Evolutionary conservation across 2,329 filamentous ascomycete species (phyloP), one percentile per base, ranked within the genome.

Genomic region (Ascocoryne sarcoides): DNA sequence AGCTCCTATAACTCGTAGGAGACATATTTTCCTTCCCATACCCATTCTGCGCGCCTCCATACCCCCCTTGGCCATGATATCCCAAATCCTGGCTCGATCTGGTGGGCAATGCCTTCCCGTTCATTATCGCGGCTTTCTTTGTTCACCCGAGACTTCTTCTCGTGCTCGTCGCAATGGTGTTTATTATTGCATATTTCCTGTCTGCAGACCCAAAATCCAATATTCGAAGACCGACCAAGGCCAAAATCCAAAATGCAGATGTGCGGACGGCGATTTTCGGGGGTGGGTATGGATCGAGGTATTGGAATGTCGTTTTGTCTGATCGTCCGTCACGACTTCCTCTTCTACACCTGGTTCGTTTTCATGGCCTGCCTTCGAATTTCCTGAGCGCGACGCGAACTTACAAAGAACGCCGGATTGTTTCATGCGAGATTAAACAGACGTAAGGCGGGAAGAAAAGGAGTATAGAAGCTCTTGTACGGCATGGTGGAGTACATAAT

Each of bases 71-170:
- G 21, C 42, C 43, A 14, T 44, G 39, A 42, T 49, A 49, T 40
- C 40, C 44, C 32, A 40, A 17, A 42, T 51, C 46, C 39, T 48
- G 46, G 40, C 42, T 51, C 17, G 50, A 42, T 21, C 40, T 46
- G 5, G 44, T 33, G 32, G 52, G 47, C 39, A 49, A 29, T 17
- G 44, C 39, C 33, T 51, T 50, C 16, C 40, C 43, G 31, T 46
- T 48, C 46, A 48, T 46, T 26, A 31, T 48, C 20, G 29, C 34
- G 39, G 21, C 15, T 19, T 15, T 10, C 21, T 34, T 30, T n/a
- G n/a, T n/a, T n/a, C n/a, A n/a, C n/a, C n/a, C n/a, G n/a, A n/a
- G n/a, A n/a, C 19, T 20, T 12, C 20, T 10, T 20, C 32, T 33
- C n/a, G 10, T 26, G n/a, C 21, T 33, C 16, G 31, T 14, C 30